Conservation (phyloP, 768 basidiomycete genomes). For the Serendipita sp. region DNA sequence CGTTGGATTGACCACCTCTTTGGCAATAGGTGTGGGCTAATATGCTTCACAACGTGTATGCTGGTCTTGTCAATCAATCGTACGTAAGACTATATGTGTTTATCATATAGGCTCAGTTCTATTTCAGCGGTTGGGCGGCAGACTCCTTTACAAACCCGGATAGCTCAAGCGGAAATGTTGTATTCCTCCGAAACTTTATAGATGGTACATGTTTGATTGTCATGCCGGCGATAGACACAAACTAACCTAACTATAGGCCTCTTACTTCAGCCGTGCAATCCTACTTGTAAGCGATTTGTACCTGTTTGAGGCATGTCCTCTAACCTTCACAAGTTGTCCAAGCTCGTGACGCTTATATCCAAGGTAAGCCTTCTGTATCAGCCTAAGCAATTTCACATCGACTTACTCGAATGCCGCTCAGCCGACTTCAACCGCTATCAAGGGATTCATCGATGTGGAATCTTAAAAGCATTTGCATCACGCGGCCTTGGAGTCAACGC, state of each 20-base stretch:
- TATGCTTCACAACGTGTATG: constrained; percentile 6
- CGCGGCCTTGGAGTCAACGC: not conserved
- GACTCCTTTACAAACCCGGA: constrained; percentile 2
- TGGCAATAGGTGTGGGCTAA: constrained; percentile 8
- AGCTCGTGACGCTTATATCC: constrained; percentile 4
- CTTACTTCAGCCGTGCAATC: constrained; percentile 7
- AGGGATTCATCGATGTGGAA: not conserved
- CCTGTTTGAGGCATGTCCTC: too few relatives aligned
- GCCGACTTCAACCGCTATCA: constrained; percentile 7
- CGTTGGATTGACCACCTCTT: not conserved
- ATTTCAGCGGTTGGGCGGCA: not conserved
- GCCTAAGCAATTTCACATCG: too few relatives aligned
- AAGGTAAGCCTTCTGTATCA: too few relatives aligned
- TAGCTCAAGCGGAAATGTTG: constrained; percentile 9
- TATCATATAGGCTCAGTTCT: not conserved
- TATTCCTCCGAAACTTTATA: constrained; percentile 8
- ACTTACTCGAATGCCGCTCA: too few relatives aligned
- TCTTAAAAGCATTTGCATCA: constrained; percentile 11
- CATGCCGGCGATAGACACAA: too few relatives aligned
- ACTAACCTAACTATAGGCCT: too few relatives aligned
- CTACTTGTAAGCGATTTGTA: not conserved
- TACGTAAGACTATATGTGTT: not conserved
- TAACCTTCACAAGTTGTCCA: not conserved
- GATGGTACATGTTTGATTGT: too few relatives aligned
- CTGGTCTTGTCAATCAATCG: constrained; percentile 7